A percentile compares a stretch with the other conserved stretches of the same genome.
Conservation (phyloP, 371 early-diverging fungal species). For the Entomophthora muscae region DNA sequence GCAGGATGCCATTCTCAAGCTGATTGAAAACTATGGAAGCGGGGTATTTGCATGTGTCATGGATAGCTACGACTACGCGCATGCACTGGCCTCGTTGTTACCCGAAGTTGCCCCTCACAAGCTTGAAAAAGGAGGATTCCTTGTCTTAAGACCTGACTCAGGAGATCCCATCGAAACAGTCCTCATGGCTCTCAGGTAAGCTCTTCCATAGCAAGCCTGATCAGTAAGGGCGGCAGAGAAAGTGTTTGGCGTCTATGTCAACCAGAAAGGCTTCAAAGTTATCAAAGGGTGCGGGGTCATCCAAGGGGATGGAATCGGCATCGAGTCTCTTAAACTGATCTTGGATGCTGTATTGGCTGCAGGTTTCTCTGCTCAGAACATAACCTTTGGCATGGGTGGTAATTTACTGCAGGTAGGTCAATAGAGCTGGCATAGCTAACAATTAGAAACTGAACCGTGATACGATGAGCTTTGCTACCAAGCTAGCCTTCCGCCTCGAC, state of each 20-base stretch:
- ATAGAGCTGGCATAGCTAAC: background rate
- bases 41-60: conserved; percentile 66
- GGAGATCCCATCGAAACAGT: conserved; percentile 61
- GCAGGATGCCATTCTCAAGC: conserved; percentile 33
- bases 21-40: conserved; percentile 41
- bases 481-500: conserved; percentile 40
- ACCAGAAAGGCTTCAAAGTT: conserved; percentile 52
- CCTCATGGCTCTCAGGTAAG: conserved; percentile 37
- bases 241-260: conserved; percentile 41
- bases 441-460: conserved; percentile 57
- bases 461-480: conserved; percentile 68
- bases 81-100: conserved; percentile 44
- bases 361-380: conserved; percentile 44
- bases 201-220: background rate
- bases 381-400: conserved; percentile 75
- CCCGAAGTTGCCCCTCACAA: conserved; percentile 35
- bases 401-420: conserved; percentile 27
- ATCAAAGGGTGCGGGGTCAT: conserved; percentile 40
- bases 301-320: conserved; percentile 66
- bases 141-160: conserved; percentile 67
- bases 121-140: conserved; percentile 41
- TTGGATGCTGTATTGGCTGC: conserved; percentile 27
- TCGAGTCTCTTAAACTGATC: conserved; percentile 23
- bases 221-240: conserved; percentile 35
- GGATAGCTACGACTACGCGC: conserved; percentile 50